These are phyloP conservation scores for Didymella lethalis DNA, from an alignment of 2,329 filamentous ascomycete species.

Conservation along the genomic window DNA sequence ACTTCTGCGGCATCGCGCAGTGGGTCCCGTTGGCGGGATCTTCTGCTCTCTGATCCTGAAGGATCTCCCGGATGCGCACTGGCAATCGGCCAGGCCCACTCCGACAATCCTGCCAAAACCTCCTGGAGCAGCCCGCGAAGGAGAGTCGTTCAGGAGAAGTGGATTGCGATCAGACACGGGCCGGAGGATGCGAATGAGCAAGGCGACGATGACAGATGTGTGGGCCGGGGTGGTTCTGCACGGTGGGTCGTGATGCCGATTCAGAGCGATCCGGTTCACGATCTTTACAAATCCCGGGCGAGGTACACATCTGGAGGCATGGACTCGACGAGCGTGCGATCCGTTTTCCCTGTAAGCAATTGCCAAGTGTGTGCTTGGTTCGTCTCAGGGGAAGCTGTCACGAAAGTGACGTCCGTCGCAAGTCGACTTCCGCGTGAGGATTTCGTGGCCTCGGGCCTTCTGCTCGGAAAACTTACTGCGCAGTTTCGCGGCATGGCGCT, in stretches of 20 bases:
- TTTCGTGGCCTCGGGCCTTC: background rate
- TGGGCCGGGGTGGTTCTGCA: background rate
- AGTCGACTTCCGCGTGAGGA: background rate
- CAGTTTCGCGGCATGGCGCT: background rate
- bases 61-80: background rate
- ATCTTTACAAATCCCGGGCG: background rate
- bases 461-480: background rate
- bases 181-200: background rate
- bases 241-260: background rate
- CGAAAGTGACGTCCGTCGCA: background rate
- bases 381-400: background rate
- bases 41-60: background rate
- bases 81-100: background rate
- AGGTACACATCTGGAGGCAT: background rate
- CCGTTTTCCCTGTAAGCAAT: background rate
- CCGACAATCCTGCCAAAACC: background rate
- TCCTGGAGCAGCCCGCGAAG: background rate
- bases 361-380: background rate
- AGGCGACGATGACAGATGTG: background rate
- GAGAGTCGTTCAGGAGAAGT: background rate
- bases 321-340: background rate
- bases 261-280: background rate
- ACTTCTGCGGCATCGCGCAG: no score
- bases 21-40: background rate
- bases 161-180: background rate